A percentile compares a stretch with the other conserved stretches of the same genome.
These are phyloP conservation scores for Xylaria sp. DNA, from an alignment of 2,329 filamentous ascomycete genomes.

Conservation along the genomic window DNA sequence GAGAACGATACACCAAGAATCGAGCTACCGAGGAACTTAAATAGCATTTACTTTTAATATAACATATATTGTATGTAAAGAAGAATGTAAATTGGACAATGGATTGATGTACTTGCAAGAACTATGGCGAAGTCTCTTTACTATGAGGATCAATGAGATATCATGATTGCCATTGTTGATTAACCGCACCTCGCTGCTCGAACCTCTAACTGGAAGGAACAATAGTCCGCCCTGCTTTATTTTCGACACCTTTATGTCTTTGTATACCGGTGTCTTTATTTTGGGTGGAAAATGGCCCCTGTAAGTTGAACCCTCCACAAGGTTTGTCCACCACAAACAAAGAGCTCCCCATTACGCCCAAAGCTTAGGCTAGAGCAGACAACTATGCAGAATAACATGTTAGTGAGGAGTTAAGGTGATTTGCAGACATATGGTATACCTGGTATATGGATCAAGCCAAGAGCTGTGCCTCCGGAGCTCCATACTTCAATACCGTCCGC, in stretches of 20 bases:
- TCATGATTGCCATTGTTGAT: neutral
- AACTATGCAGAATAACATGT: constrained; percentile 39
- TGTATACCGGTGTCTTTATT: neutral
- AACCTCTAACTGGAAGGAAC: neutral
- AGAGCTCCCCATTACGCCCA: constrained; percentile 55
- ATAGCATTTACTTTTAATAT: neutral
- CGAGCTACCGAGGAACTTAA: neutral
- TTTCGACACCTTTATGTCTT: neutral
- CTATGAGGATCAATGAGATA: neutral
- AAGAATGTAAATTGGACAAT: neutral
- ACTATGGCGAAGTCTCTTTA: neutral
- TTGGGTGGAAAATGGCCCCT: neutral
- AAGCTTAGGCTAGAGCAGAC: constrained; percentile 59
- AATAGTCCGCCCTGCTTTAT: neutral
- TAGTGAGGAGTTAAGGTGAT: neutral
- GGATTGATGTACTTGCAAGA: neutral
- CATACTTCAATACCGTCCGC: constrained; percentile 63
- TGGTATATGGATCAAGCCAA: constrained; percentile 55
- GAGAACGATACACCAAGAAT: neutral
- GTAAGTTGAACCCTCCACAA: constrained; percentile 56
- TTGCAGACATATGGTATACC: constrained; percentile 42
- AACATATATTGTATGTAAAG: neutral
- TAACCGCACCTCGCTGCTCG: neutral
- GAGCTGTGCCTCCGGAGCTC: constrained; percentile 55
- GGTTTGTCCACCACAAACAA: constrained; percentile 59